These are phyloP conservation scores for Helicocarpus griseus DNA, from an alignment of 2,329 filamentous ascomycete genomes.

Conservation along the genomic window DNA sequence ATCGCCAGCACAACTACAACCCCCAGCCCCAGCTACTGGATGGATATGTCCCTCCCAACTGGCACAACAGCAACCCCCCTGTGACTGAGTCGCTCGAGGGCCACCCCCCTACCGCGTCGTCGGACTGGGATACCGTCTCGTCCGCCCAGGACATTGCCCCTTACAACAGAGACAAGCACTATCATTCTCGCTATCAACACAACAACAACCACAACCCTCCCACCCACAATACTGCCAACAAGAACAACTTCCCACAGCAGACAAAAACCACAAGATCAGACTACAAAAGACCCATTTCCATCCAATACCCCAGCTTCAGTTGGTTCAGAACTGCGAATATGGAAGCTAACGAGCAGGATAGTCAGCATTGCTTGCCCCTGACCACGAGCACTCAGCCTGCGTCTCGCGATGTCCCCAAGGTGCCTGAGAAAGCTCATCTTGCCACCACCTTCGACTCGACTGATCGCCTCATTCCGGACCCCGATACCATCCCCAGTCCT, in stretches of 20 bases:
- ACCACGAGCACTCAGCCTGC: not conserved
- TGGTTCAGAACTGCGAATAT: not conserved
- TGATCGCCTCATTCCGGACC: not conserved
- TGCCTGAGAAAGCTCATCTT: slow-evolving; percentile 3
- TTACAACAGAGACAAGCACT: not conserved
- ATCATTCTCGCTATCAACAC: not conserved
- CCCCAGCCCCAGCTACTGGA: no score
- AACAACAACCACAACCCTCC: not conserved
- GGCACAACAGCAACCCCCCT: not conserved
- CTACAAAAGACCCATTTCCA: slow-evolving; percentile 1
- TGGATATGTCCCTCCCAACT: no score
- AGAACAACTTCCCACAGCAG: not conserved
- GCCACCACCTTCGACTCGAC: not conserved
- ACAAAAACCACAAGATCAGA: not conserved
- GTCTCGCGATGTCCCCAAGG: not conserved
- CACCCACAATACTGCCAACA: not conserved
- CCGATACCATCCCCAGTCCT: not conserved
- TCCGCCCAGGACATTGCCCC: not conserved
- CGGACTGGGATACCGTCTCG: slow-evolving; percentile 1
- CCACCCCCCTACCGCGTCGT: not conserved
- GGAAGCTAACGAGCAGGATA: slow-evolving; percentile 10
- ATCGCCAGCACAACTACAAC: not conserved
- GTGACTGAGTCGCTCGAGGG: not conserved
- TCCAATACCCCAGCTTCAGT: slow-evolving; percentile 1
- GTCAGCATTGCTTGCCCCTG: slow-evolving; percentile 10